A percentile compares a stretch with the other conserved stretches of the same genome.
Evolutionary conservation across 495 filamentous ascomycete genomes (phyloP).

Genomic region (Sabuloglossum arenarium): DNA sequence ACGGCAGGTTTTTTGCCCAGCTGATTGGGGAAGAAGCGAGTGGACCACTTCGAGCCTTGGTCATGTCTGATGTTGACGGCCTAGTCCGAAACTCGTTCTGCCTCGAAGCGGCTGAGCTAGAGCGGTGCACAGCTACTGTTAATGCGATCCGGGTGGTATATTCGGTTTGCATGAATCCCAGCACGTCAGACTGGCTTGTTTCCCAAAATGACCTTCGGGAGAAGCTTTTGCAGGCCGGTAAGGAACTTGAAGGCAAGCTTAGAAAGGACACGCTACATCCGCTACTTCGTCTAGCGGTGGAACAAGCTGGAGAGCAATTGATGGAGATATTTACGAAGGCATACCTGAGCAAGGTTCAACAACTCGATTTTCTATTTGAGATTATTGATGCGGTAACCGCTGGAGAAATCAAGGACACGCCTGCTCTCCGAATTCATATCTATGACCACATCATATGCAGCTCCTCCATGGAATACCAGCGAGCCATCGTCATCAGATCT

Average conservation of each 20-base stretch:
- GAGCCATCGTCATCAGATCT: conserved; percentile 61
- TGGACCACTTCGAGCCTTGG: conserved; percentile 47
- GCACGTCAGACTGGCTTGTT: conserved; percentile 50
- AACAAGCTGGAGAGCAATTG: conserved; percentile 74
- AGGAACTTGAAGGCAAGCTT: conserved; percentile 51
- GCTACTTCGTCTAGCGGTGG: conserved; percentile 58
- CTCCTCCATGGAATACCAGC: conserved; percentile 76
- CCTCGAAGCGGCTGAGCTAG: conserved; percentile 28
- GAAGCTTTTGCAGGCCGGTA: conserved; percentile 45
- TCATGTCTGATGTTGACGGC: conserved; percentile 49
- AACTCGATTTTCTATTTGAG: conserved; percentile 76
- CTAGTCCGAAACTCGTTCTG: conserved; percentile 44
- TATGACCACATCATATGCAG: conserved; percentile 67
- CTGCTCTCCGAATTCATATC: conserved; percentile 60
- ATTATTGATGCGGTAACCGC: conserved; percentile 68
- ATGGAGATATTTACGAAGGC: conserved; percentile 72
- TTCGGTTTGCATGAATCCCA: conserved; percentile 35
- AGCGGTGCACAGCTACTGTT: conserved; percentile 54
- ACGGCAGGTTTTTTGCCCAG: conserved; percentile 89
- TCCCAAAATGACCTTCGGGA: conserved; percentile 50
- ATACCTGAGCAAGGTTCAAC: conserved; percentile 47
- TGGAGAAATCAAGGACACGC: conserved; percentile 57
- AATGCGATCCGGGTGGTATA: conserved; percentile 74
- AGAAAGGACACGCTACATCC: conserved; percentile 45
- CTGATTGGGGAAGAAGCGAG: conserved; percentile 61